phyloP scores from a whole-genome alignment of 768 basidiomycete genomes.

The Xerocomellus chrysenteron region DNA sequence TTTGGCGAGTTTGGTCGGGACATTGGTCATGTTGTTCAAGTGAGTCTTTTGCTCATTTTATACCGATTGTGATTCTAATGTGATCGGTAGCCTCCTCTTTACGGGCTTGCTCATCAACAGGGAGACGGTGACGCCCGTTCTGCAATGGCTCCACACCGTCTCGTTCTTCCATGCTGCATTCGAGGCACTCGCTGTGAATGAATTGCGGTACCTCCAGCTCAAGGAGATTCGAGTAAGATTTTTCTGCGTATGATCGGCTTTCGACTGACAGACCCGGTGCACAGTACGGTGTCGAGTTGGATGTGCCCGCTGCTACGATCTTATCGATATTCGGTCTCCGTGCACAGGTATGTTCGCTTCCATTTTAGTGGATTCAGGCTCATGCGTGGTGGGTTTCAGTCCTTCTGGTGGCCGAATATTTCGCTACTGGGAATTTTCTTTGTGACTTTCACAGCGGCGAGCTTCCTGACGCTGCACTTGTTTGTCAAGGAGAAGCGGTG shows the following conservation, averaged over 20 bases:
- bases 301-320: slow-evolving; percentile 94
- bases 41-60: slow-evolving; percentile 41
- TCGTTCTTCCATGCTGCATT: slow-evolving; percentile 99
- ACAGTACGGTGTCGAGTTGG: slow-evolving; percentile 94
- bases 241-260: neutral
- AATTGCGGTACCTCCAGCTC: slow-evolving; percentile 88
- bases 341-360: slow-evolving; percentile 61
- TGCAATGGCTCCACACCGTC: slow-evolving; percentile 86
- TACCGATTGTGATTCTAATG: slow-evolving; percentile 7
- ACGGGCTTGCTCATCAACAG: slow-evolving; percentile 95
- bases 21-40: slow-evolving; percentile 98
- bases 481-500: slow-evolving; percentile 77
- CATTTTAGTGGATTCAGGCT: slow-evolving; percentile 1
- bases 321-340: slow-evolving; percentile 91
- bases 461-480: slow-evolving; percentile 79
- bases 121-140: slow-evolving; percentile 66
- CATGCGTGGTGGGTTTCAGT: slow-evolving; percentile 37
- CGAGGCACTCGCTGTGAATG: slow-evolving; percentile 97
- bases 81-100: slow-evolving; percentile 72
- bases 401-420: slow-evolving; percentile 99
- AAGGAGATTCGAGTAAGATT: slow-evolving; percentile 80
- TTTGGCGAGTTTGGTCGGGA: slow-evolving; percentile 92
- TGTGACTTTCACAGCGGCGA: slow-evolving; percentile 68
- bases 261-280: slow-evolving; percentile 7
- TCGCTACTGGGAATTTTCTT: slow-evolving; percentile 85